Evolutionary conservation across 2,329 filamentous ascomycete species (phyloP).

Genomic region (Fusarium sp.): DNA sequence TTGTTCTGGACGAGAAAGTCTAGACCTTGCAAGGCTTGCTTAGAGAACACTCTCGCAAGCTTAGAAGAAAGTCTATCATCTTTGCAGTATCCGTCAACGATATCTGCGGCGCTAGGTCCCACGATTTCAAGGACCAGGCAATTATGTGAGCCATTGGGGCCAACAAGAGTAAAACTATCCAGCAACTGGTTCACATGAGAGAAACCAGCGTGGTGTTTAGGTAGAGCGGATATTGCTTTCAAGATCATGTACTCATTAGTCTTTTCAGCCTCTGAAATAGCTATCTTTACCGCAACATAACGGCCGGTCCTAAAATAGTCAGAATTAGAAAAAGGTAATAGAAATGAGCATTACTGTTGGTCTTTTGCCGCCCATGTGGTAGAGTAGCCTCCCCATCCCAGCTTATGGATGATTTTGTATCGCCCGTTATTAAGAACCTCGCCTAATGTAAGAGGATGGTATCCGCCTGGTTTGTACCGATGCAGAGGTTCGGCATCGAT

Average conservation of each 20-base stretch:
- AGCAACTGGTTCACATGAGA: conserved; percentile 7
- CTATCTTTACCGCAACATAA: conserved; percentile 37
- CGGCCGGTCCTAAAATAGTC: neutral
- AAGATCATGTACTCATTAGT: conserved; percentile 9
- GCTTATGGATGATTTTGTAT: conserved; percentile 60
- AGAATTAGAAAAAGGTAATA: neutral
- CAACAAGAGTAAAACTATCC: conserved; percentile 19
- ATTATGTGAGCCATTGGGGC: conserved; percentile 27
- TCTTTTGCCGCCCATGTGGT: conserved; percentile 62
- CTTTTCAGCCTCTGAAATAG: neutral
- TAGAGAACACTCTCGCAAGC: conserved; percentile 25
- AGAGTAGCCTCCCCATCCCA: conserved; percentile 59
- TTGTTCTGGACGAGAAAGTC: conserved; percentile 22
- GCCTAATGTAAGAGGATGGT: no score
- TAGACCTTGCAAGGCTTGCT: conserved; percentile 28
- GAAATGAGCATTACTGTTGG: conserved; percentile 9
- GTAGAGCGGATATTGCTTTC: conserved; percentile 1
- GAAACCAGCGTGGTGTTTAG: neutral
- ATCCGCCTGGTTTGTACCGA: no score
- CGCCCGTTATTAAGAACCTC: conserved; percentile 45
- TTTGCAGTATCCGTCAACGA: conserved; percentile 6
- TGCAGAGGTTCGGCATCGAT: no score
- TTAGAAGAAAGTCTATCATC: conserved; percentile 22
- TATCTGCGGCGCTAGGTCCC: conserved; percentile 18
- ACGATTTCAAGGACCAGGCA: conserved; percentile 30